Percentiles rank a stretch among this genome's conserved stretches.
Evolutionary conservation across 352 stramenopile genomes (phyloP).

Genomic region (Pseudoperonospora humuli): DNA sequence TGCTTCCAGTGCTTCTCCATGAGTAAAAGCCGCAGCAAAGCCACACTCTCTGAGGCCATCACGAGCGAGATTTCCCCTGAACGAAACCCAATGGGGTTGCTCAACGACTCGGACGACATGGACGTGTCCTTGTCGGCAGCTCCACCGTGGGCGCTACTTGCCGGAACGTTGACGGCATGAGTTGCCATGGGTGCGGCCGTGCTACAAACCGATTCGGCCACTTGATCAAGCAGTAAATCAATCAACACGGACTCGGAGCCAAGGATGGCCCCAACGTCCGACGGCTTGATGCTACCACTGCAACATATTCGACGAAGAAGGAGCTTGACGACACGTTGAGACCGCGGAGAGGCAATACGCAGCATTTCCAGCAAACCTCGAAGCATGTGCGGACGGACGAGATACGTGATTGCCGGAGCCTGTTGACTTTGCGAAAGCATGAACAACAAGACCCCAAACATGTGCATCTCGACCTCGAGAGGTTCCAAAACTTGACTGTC

Average conservation of each 20-base stretch:
- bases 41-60: conserved; percentile 76
- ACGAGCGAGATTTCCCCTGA: conserved; percentile 75
- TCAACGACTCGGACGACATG: conserved; percentile 61
- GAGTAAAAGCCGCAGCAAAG: conserved; percentile 61
- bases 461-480: conserved; percentile 68
- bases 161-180: conserved; percentile 39
- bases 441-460: conserved; percentile 68
- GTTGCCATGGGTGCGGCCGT: conserved; percentile 56
- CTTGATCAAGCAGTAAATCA: conserved; percentile 81
- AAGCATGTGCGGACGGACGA: conserved; percentile 54
- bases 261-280: conserved; percentile 59
- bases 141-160: conserved; percentile 15
- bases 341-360: conserved; percentile 63
- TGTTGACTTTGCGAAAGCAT: conserved; percentile 73
- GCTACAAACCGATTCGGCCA: conserved; percentile 79
- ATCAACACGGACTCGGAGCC: conserved; percentile 75
- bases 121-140: conserved; percentile 19
- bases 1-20: conserved; percentile 56
- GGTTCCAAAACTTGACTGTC: conserved; percentile 51
- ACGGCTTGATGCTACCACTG: conserved; percentile 57
- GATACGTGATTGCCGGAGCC: conserved; percentile 44
- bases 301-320: conserved; percentile 65
- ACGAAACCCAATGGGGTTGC: conserved; percentile 71
- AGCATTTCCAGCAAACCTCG: conserved; percentile 74
- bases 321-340: conserved; percentile 77